A percentile compares a stretch with the other conserved stretches of the same genome.
Conservation (phyloP, 108 stramenopile species). For the Schizochytrium sp. region DNA sequence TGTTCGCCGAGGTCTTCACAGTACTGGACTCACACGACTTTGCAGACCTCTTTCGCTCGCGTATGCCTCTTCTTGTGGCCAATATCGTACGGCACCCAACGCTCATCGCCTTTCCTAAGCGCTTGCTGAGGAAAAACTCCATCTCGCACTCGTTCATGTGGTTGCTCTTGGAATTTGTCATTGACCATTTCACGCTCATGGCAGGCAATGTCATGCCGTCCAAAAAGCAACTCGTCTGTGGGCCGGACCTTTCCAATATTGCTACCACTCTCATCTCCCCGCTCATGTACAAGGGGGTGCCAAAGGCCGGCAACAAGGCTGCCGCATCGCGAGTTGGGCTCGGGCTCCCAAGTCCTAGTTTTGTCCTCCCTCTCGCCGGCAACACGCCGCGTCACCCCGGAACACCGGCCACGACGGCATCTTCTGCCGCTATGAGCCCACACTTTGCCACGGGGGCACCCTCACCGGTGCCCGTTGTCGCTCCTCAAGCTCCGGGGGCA, state of each 20-base stretch:
- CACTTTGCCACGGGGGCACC: not conserved
- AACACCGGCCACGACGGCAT: not conserved
- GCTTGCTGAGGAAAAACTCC: conserved; percentile 46
- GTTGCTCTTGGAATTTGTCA: not conserved
- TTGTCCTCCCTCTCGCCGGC: not conserved
- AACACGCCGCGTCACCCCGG: not conserved
- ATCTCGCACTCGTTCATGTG: conserved; percentile 1
- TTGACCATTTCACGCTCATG: not conserved
- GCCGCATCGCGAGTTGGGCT: not conserved
- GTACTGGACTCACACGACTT: conserved; percentile 68
- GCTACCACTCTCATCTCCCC: not conserved
- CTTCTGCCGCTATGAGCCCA: not conserved
- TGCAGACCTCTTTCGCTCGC: conserved; percentile 54
- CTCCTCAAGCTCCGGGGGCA: no score
- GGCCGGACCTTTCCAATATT: not conserved
- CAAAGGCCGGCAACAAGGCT: not conserved
- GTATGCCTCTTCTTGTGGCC: conserved; percentile 63
- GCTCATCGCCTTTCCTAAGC: conserved; percentile 66
- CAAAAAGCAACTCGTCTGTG: not conserved
- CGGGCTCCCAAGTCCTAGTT: not conserved
- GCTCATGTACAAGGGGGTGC: not conserved
- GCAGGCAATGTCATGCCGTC: not conserved
- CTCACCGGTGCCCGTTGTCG: not conserved
- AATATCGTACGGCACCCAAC: conserved; percentile 62
- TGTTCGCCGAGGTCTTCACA: conserved; percentile 78